Percentiles rank a stretch among this genome's conserved stretches.
Evolutionary conservation across 2,329 filamentous ascomycete genomes (phyloP).

Genomic region (Lecanicillium sp.): DNA sequence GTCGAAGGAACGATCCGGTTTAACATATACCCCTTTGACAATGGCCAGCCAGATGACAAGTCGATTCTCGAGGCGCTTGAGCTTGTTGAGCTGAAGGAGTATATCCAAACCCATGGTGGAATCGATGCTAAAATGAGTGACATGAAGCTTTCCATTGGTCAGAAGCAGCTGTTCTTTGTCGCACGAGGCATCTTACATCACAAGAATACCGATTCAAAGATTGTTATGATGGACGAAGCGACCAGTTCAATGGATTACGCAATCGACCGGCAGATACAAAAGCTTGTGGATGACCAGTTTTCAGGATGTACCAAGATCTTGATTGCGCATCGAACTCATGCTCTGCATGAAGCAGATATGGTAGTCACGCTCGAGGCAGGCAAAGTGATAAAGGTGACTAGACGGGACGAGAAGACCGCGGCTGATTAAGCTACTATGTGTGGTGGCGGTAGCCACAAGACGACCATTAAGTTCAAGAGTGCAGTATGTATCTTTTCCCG

Average conservation of each 20-base stretch:
- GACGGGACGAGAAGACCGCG: no score
- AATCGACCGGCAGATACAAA: not conserved
- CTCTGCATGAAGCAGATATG: not conserved
- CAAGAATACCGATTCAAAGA: not conserved
- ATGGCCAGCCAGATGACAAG: not conserved
- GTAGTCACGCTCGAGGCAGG: conserved; percentile 5
- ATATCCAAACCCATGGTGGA: conserved; percentile 14
- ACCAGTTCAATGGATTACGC: conserved; percentile 2
- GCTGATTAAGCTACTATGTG: no score
- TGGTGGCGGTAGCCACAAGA: no score
- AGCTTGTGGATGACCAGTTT: not conserved
- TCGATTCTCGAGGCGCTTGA: not conserved
- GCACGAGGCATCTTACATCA: not conserved
- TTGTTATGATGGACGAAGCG: conserved; percentile 8
- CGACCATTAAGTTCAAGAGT: no score
- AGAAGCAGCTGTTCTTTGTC: conserved; percentile 2
- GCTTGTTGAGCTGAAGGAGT: not conserved
- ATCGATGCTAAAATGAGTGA: not conserved
- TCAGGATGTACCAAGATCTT: not conserved
- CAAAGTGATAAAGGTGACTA: not conserved
- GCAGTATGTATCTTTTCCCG: no score
- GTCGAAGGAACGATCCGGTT: not conserved
- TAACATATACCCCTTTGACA: not conserved
- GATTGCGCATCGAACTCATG: conserved; percentile 7
- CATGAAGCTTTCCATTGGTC: not conserved